Percentiles rank a stretch among this genome's conserved stretches.
These are phyloP conservation scores for Beta macrorhiza DNA, from an alignment of 179 eudicot species.

Conservation along the genomic window DNA sequence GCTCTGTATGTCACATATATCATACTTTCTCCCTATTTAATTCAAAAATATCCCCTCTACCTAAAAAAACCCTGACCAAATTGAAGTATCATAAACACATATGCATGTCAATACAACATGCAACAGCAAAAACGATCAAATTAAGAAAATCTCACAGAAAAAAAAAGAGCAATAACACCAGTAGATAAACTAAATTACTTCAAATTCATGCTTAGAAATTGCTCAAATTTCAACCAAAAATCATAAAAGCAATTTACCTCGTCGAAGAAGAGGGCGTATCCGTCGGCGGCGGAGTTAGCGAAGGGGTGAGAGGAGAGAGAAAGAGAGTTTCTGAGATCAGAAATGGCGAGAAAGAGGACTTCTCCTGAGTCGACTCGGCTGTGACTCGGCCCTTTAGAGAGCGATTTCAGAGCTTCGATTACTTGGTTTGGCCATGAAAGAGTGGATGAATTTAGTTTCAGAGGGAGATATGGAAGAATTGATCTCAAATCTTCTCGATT, in stretches of 20 bases:
- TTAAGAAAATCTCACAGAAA: too few relatives aligned
- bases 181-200: background rate
- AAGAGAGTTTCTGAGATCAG: slow-evolving; percentile 66
- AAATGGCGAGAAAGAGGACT: slow-evolving; percentile 60
- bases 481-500: slow-evolving; percentile 49
- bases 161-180: background rate
- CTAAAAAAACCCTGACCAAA: background rate
- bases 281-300: slow-evolving; percentile 44
- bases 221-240: background rate
- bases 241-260: slow-evolving; percentile 40
- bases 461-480: slow-evolving; percentile 51
- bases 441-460: slow-evolving; percentile 42
- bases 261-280: slow-evolving; percentile 79
- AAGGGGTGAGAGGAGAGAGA: slow-evolving; percentile 35
- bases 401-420: slow-evolving; percentile 58
- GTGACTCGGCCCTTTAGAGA: slow-evolving; percentile 60
- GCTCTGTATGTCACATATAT: too few relatives aligned
- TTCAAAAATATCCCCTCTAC: too few relatives aligned
- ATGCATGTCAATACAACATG: background rate
- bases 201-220: background rate
- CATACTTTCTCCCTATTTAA: background rate
- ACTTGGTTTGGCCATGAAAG: slow-evolving; percentile 63
- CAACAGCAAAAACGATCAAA: too few relatives aligned
- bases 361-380: slow-evolving; percentile 83
- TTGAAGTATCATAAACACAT: background rate